Conservation (phyloP, 192 early-diverging fungal genomes). For the Coemansia asiatica region DNA sequence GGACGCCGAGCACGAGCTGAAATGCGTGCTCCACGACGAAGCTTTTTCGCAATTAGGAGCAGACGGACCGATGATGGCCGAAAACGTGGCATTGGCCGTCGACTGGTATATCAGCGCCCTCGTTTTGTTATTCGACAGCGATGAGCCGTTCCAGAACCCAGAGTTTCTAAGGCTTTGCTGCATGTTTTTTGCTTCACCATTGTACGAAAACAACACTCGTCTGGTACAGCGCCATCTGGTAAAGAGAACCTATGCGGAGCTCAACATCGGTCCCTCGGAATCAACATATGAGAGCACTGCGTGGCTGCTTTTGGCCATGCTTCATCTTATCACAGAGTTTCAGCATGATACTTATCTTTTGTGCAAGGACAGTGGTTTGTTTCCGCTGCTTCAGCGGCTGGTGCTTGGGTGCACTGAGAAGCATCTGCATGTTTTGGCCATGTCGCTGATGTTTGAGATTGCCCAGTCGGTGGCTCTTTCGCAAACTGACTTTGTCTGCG, state of each 20-base stretch:
- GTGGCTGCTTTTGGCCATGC: constrained; percentile 47
- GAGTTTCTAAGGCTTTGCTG: constrained; percentile 49
- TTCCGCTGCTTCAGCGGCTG: constrained; percentile 43
- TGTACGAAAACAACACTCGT: constrained; percentile 53
- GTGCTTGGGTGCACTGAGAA: constrained; percentile 21
- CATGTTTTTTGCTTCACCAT: constrained; percentile 53
- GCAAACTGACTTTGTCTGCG: constrained; percentile 30
- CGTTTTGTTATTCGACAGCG: constrained; percentile 38
- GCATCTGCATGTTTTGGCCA: constrained; percentile 46
- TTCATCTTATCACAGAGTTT: constrained; percentile 49
- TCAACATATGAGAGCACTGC: constrained; percentile 25
- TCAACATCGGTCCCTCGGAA: constrained; percentile 18
- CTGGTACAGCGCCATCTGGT: constrained; percentile 52
- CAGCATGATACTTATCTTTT: constrained; percentile 40
- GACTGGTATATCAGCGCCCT: constrained; percentile 53
- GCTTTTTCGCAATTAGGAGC: constrained; percentile 19
- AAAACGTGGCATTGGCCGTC: constrained; percentile 47
- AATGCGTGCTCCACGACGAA: constrained; percentile 43
- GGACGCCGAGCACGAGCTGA: constrained; percentile 46
- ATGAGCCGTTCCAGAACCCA: constrained; percentile 52
- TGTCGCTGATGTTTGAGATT: constrained; percentile 57
- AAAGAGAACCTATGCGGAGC: constrained; percentile 49
- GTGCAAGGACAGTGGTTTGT: constrained; percentile 49
- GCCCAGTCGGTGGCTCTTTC: constrained; percentile 46
- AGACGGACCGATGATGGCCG: constrained; percentile 27